Percentiles rank a stretch among this genome's conserved stretches.
phyloP scores from a whole-genome alignment of 2,329 filamentous ascomycete species.

The Phaeosphaeria sp. region DNA sequence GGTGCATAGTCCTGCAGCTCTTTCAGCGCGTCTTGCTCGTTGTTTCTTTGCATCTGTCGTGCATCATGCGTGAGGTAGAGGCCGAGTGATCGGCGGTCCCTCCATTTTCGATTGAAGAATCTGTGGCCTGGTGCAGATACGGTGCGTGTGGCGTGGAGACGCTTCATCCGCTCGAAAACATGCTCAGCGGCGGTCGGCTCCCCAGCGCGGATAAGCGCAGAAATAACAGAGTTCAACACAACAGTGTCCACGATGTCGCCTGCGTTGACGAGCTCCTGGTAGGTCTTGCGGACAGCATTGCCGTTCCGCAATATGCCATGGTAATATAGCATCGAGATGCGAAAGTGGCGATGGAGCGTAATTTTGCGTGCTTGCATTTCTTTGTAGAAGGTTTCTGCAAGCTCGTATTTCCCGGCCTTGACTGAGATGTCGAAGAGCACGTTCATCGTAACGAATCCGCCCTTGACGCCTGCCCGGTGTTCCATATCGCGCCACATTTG shows the following conservation, averaged over 20 bases:
- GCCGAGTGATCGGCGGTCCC: conserved; percentile 52
- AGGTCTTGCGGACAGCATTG: conserved; percentile 76
- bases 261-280: conserved; percentile 80
- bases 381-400: conserved; percentile 83
- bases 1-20: conserved; percentile 70
- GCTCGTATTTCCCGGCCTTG: conserved; percentile 80
- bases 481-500: conserved; percentile 93
- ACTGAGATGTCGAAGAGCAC: conserved; percentile 89
- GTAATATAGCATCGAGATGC: conserved; percentile 83
- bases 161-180: conserved; percentile 86
- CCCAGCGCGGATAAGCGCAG: conserved; percentile 75
- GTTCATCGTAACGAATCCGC: conserved; percentile 86
- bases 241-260: conserved; percentile 89
- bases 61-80: conserved; percentile 56
- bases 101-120: conserved; percentile 49
- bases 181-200: conserved; percentile 79
- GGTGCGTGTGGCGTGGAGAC: conserved; percentile 55
- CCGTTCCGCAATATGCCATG: conserved; percentile 78
- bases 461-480: conserved; percentile 66
- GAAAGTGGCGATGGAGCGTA: conserved; percentile 77
- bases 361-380: conserved; percentile 79
- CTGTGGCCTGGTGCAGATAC: conserved; percentile 30
- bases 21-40: conserved; percentile 62
- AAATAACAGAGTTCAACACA: conserved; percentile 85
- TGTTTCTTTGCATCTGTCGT: conserved; percentile 47